Evolutionary conservation across 1,284 basidiomycete species (phyloP), one percentile per base, ranked within the genome.

Genomic region (Cerrena zonata): DNA sequence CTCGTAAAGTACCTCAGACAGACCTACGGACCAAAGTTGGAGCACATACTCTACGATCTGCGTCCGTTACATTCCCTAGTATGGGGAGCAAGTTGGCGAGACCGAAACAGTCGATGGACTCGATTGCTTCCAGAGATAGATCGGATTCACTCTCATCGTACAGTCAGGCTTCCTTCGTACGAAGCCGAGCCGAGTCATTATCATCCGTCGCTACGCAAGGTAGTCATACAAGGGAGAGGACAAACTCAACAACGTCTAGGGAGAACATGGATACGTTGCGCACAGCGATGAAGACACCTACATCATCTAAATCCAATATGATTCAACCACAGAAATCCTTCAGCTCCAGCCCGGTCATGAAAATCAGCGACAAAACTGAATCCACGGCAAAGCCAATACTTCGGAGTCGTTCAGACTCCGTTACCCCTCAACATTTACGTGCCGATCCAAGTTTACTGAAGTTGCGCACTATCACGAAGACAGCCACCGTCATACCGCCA

Each of bases 1-100:
- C 50, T 25, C 38, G 38, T 24, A 51, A 41, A 40, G 22, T 44
- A 45, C 10, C 43, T 1, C 51, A 19, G 13, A 13, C 7, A 23
- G 23, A 42, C 21, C 13, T 42, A 22, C 41, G 30, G 7, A 34
- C 7, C 15, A 15, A 7, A 7, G 30, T 15, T 34, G 30, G 48
- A 13, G 22, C 40, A 18, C 41, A 45, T 5, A 52, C 27, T 23
- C 36, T 54, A 5, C 53, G 53, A 18, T 54, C 53, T 7, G 41
- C 53, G n/a, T 54, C 53, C n/a, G 27, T 54, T 12, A 51, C 53
- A 12, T 54, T 54, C 43, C 53, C 53, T 15, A 21, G 47, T 23
- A n/a, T 18, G 23, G 21, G 21, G 27, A 21, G 22, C 27, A 21
- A 18, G 21, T 22, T 34, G 5, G 12, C 19, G 25, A 40, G 39